Evolutionary conservation across 768 basidiomycete species (phyloP).

Genomic region (Holtermannia corniformis): DNA sequence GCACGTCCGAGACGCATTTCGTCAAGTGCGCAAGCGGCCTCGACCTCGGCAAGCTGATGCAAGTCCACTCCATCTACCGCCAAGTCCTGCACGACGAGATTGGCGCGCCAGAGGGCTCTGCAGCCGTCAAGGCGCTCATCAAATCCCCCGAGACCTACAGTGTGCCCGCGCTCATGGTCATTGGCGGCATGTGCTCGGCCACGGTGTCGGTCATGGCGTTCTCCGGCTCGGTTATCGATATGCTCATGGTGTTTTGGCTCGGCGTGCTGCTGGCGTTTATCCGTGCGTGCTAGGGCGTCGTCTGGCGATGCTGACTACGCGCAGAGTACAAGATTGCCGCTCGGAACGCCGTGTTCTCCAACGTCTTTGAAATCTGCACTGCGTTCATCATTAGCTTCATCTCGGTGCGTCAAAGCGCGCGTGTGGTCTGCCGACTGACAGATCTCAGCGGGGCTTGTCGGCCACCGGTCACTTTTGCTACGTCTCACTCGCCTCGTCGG

Average conservation of each 20-base stretch:
- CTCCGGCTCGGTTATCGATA: slow-evolving; percentile 12
- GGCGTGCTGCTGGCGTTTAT: slow-evolving; percentile 6
- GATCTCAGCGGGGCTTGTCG: background rate
- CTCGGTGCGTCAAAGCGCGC: slow-evolving; percentile 2
- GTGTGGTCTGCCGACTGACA: background rate
- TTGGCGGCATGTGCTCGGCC: slow-evolving; percentile 4
- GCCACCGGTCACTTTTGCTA: slow-evolving; percentile 8
- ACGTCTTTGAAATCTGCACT: slow-evolving; percentile 14
- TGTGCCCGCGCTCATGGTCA: slow-evolving; percentile 1
- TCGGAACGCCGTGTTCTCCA: background rate
- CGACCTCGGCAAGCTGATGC: slow-evolving; percentile 9
- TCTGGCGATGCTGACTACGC: background rate
- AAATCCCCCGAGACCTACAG: slow-evolving; percentile 3
- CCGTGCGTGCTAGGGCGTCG: slow-evolving; percentile 4
- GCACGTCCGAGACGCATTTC: slow-evolving; percentile 9
- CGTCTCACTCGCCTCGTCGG: slow-evolving; percentile 9
- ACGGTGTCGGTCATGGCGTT: slow-evolving; percentile 10
- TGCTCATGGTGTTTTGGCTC: slow-evolving; percentile 6
- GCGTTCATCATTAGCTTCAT: slow-evolving; percentile 12
- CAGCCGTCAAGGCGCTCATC: slow-evolving; percentile 7
- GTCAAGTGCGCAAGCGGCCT: slow-evolving; percentile 6
- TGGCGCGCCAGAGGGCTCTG: slow-evolving; percentile 5
- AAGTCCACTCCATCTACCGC: slow-evolving; percentile 13
- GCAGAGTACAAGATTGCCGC: background rate
- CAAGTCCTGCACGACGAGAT: slow-evolving; percentile 15